Base-by-base conservation (phyloP, 164 flowering plant species). In the Tinospora cordifolia region DNA sequence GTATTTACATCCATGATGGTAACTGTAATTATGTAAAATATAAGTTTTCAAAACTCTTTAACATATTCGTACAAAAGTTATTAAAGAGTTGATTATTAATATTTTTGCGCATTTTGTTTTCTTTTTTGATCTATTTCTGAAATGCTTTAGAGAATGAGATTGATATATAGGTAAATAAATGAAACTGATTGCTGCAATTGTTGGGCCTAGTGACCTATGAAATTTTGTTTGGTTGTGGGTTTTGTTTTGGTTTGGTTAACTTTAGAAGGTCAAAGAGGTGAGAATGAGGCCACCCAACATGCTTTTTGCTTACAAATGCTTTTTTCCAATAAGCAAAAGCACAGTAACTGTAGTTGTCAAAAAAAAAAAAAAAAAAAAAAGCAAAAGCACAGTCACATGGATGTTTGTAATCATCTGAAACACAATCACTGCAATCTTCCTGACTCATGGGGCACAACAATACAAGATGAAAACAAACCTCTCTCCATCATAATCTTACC, bases 321-420 rank as follows among this genome's bases (percentile, higher is more conserved):
- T 67, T 19, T 54, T 24, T 2, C 8, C 10, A 19, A 54, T 0
- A 21, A n/a, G 36, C 36, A 30, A 30, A 30, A 30, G 36, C 36
- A 54, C 60, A 54, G 72, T 30, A 72, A 74, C 70, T n/a, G n/a
- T n/a, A n/a, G n/a, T n/a, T n/a, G n/a, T n/a, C n/a, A n/a, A n/a
- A n/a, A n/a, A n/a, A n/a, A n/a, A n/a, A n/a, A n/a, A n/a, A n/a
- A n/a, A n/a, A n/a, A n/a, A n/a, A n/a, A n/a, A n/a, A n/a, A n/a
- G 36, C 36, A 30, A 30, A 30, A 30, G 36, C 36, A 54, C 60
- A 54, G 72, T 30, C 75, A 74, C 70, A 71, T 68, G 72, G 62
- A 10, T 25, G 64, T 30, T 62, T 62, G 64, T 26, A 62, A 26
- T 22, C 30, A 24, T 62, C 34, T 30, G 17, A 11, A 30, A 14